Conservation (phyloP, 306 rosid species). For the Dalbergia cochinchinensis region DNA sequence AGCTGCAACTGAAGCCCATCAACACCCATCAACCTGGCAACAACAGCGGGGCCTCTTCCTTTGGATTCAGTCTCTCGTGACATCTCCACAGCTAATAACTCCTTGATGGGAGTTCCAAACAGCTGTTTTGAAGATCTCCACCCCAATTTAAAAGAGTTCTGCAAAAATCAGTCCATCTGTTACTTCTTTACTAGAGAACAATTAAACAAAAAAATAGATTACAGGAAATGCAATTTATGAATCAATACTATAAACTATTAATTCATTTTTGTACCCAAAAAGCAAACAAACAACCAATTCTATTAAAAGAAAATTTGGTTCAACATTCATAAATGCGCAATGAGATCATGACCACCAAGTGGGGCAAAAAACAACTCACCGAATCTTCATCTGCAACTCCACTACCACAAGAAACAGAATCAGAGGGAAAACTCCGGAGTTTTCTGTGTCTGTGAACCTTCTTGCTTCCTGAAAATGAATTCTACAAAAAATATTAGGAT, state of each 20-base stretch:
- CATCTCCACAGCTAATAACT: conserved; percentile 86
- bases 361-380: conserved; percentile 53
- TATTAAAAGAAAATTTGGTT: background rate
- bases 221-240: conserved; percentile 4
- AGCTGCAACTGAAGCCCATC: conserved; percentile 83
- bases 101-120: conserved; percentile 76
- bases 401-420: conserved; percentile 62
- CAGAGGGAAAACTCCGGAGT: conserved; percentile 51
- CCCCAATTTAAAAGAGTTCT: conserved; percentile 69
- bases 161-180: conserved; percentile 45
- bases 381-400: conserved; percentile 52
- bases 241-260: background rate
- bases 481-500: conserved; percentile 42
- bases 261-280: too few relatives aligned
- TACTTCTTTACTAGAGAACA: conserved; percentile 10
- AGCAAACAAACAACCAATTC: background rate
- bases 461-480: conserved; percentile 66
- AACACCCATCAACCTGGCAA: conserved; percentile 98
- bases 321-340: background rate
- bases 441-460: conserved; percentile 53
- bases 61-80: conserved; percentile 60
- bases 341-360: background rate
- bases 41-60: conserved; percentile 75
- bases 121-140: conserved; percentile 67
- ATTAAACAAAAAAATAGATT: conserved; percentile 5